Evolutionary conservation across 768 basidiomycete species (phyloP).

Genomic region (Psilocybe sp.): DNA sequence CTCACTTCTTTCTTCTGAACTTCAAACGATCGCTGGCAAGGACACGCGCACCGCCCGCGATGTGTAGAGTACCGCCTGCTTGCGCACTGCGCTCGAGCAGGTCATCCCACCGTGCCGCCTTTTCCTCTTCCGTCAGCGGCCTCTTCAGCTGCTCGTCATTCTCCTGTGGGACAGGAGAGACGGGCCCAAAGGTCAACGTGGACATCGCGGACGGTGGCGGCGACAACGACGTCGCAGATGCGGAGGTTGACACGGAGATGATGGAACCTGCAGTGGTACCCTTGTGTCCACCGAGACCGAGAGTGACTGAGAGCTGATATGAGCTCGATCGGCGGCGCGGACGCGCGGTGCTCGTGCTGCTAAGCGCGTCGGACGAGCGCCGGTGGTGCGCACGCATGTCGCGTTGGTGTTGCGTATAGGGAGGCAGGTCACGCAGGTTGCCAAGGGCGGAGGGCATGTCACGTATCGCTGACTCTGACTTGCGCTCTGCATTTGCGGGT

Average conservation of each 20-base stretch:
- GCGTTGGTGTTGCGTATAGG: not conserved
- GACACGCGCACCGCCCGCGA: slow-evolving; percentile 42
- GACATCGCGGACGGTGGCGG: slow-evolving; percentile 17
- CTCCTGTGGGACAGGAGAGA: slow-evolving; percentile 38
- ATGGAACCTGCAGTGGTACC: not conserved
- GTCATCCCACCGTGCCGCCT: slow-evolving; percentile 69
- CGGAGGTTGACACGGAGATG: slow-evolving; percentile 11
- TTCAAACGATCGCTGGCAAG: slow-evolving; percentile 24
- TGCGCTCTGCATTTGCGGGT: not conserved
- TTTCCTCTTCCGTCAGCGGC: slow-evolving; percentile 63
- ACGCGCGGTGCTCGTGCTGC: slow-evolving; percentile 17
- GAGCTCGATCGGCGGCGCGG: slow-evolving; percentile 18
- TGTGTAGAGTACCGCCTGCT: slow-evolving; percentile 73
- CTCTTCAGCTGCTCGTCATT: slow-evolving; percentile 25
- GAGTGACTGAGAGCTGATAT: not conserved
- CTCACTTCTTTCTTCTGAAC: not conserved
- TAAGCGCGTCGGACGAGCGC: slow-evolving; percentile 20
- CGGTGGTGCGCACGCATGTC: slow-evolving; percentile 11
- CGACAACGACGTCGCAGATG: slow-evolving; percentile 10
- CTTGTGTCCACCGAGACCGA: not conserved
- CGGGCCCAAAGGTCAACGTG: not conserved
- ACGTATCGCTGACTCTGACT: slow-evolving; percentile 1
- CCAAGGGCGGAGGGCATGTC: slow-evolving; percentile 2
- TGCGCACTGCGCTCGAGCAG: slow-evolving; percentile 60
- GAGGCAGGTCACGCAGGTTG: not conserved